Evolutionary conservation across 176 grass and related monocot species (phyloP), one percentile per base, ranked within the genome.

Genomic region (Zoysia japonica): DNA sequence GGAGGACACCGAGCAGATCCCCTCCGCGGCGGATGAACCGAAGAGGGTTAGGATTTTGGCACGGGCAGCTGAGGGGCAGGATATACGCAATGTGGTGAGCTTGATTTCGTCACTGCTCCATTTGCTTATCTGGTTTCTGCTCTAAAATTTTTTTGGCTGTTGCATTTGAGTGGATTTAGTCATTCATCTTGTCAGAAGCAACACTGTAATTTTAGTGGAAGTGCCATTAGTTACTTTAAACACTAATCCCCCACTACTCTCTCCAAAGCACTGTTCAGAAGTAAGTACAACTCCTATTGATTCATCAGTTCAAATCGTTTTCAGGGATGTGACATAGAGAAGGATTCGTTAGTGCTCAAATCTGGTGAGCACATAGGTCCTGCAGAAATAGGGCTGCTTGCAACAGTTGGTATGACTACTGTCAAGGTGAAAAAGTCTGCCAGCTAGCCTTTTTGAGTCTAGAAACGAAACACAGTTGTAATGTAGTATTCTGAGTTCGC

Each of bases 261-360:
- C 28, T 68, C 6, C 17, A 19, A 8, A 62, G 6, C 47, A 49
- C n/a, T 38, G 5, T 19, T 40, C 44, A 49, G 7, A 65, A 46
- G 3, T 40, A 41, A 12, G 10, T 35, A 2, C 28, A 28, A 11
- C 48, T 5, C 3, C 15, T 13, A 11, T 6, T 51, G 13, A 59
- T 52, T 65, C 68, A 46, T 36, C 38, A 20, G 52, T 83, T 70
- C 20, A 12, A 74, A 46, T 36, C 59, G 80, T 59, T 81, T 65
- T 1, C 79, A 98, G 95, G 95, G 95, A 75, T 84, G 90, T 74
- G 95, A 98, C 82, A 93, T 98, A 67, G 84, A 98, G 69, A 93
- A 98, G 87, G 87, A 91, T 86, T 87, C 68, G 0, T 16, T 70
- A 51, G 90, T 94, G 57, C 82, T 94, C 0, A 94, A 86, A 42